Evolutionary conservation across 1,284 basidiomycete species (phyloP), one percentile per base, ranked within the genome.

Genomic region (Irpex lacteus): DNA sequence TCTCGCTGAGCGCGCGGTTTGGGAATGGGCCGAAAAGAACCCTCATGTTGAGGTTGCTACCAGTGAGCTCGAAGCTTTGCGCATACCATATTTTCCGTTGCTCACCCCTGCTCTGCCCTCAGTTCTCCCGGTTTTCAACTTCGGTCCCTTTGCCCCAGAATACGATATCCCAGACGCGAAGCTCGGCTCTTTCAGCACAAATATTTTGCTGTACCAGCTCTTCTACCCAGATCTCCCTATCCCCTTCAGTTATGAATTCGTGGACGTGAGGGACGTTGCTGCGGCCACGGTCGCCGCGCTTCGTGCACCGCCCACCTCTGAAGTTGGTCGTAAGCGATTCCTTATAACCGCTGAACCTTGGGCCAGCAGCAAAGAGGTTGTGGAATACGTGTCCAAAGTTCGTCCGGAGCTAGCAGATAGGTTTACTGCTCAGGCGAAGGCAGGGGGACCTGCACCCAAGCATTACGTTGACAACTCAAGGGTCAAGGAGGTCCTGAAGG

Each of bases 11-110:
- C 56, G 52, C 4, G 68, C 68, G 2, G 59, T 67, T 13, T 72
- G 71, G 71, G 65, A 68, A 13, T 71, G 67, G 59, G 70, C 62
- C 4, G 65, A 70, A 18, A 50, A 67, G 47, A 65, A 70, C 36
- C 64, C 67, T 19, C 64, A 70, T 19, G 52, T 70, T 7, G 67
- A 71, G 32, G 56, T 70, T 55, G 61, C 67, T 4, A 64, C 68
- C 1, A 59, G 70, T 71, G 58, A n/a, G 63, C 59, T 26, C 26
- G 26, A 18, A n/a, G 4, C 26, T 60, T 15, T 60, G 38, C 59
- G n/a, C 37, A n/a, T 21, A 18, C 44, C 11, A 9, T 40, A n/a
- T 18, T 47, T n/a, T 9, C 32, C 19, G 26, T 18, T 32, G 47
- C n/a, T 47, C 13, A 60, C 36, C 40, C 32, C 38, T 56, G 18